Percentiles rank a stretch among this genome's conserved stretches.
These are phyloP conservation scores for Pistacia vera DNA, from an alignment of 345 rosid genomes.

Conservation along the genomic window DNA sequence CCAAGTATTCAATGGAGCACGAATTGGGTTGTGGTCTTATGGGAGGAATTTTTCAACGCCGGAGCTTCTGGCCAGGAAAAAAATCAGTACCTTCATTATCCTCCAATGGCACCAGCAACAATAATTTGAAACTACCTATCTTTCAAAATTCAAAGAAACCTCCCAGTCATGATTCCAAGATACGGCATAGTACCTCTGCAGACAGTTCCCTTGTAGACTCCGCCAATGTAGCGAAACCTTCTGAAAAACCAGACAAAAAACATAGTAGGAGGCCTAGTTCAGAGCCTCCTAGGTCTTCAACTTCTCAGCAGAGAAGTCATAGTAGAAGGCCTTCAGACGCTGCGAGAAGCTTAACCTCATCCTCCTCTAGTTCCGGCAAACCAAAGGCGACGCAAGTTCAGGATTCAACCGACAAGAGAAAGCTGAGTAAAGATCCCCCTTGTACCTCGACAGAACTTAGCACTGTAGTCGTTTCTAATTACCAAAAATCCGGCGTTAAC, in stretches of 20 bases:
- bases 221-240: constrained; percentile 24
- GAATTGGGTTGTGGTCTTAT: constrained; percentile 57
- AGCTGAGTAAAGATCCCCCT: constrained; percentile 15
- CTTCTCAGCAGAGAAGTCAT: constrained; percentile 16
- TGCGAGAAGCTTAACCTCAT: constrained; percentile 44
- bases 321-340: constrained; percentile 34
- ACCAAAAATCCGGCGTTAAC: constrained; percentile 17
- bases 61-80: constrained; percentile 46
- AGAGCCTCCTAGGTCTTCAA: constrained; percentile 17
- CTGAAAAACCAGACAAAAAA: constrained; percentile 28
- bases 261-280: constrained; percentile 27
- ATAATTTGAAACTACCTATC: not conserved
- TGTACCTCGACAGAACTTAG: constrained; percentile 27
- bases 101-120: constrained; percentile 20
- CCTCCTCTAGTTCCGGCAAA: constrained; percentile 32
- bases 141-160: constrained; percentile 23
- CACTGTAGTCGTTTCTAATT: constrained; percentile 8
- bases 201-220: constrained; percentile 23
- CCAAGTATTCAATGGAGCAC: constrained; percentile 28
- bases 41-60: constrained; percentile 47
- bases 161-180: constrained; percentile 20
- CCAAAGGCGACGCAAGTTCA: not conserved
- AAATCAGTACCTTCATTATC: constrained; percentile 42
- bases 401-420: constrained; percentile 1
- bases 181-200: constrained; percentile 32